These are phyloP conservation scores for Pseudonectria buxi DNA, from an alignment of 2,329 filamentous ascomycete genomes.

Conservation along the genomic window DNA sequence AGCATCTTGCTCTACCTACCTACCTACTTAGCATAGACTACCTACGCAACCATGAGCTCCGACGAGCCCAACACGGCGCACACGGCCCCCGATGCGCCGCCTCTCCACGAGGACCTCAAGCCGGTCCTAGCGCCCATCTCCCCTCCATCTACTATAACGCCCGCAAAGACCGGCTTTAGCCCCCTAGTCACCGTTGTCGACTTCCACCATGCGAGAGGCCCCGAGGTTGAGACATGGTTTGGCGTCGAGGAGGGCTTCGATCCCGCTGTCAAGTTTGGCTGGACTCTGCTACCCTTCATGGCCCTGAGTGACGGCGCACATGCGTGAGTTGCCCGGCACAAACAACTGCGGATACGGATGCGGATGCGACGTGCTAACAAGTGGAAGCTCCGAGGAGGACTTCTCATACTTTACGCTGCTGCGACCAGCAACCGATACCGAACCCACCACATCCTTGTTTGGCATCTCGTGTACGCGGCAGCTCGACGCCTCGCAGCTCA, in stretches of 20 bases:
- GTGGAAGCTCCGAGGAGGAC: slow-evolving; percentile 72
- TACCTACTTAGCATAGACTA: no score
- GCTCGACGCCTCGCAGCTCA: slow-evolving; percentile 70
- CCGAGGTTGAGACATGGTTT: slow-evolving; percentile 91
- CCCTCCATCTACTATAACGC: slow-evolving; percentile 24
- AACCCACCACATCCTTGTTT: slow-evolving; percentile 75
- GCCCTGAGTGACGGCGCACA: slow-evolving; percentile 93
- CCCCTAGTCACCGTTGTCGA: slow-evolving; percentile 75
- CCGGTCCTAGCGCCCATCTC: slow-evolving; percentile 27
- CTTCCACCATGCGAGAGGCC: slow-evolving; percentile 80
- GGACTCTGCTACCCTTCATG: slow-evolving; percentile 92
- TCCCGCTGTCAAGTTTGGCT: slow-evolving; percentile 78
- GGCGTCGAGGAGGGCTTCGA: slow-evolving; percentile 67
- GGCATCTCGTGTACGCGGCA: slow-evolving; percentile 94
- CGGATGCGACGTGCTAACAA: slow-evolving; percentile 11
- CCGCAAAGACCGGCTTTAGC: slow-evolving; percentile 39
- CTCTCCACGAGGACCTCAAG: slow-evolving; percentile 19
- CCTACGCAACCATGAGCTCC: slow-evolving; percentile 22
- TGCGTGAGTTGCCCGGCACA: slow-evolving; percentile 51
- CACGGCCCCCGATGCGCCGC: slow-evolving; percentile 16
- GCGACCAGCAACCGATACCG: slow-evolving; percentile 46
- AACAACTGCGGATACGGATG: neutral
- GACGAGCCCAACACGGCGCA: slow-evolving; percentile 19
- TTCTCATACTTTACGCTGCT: slow-evolving; percentile 97
- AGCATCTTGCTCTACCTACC: no score